Percentiles rank a stretch among this genome's conserved stretches.
Evolutionary conservation across 2,329 filamentous ascomycete species (phyloP).

Genomic region (Daldinia eschscholtzii): DNA sequence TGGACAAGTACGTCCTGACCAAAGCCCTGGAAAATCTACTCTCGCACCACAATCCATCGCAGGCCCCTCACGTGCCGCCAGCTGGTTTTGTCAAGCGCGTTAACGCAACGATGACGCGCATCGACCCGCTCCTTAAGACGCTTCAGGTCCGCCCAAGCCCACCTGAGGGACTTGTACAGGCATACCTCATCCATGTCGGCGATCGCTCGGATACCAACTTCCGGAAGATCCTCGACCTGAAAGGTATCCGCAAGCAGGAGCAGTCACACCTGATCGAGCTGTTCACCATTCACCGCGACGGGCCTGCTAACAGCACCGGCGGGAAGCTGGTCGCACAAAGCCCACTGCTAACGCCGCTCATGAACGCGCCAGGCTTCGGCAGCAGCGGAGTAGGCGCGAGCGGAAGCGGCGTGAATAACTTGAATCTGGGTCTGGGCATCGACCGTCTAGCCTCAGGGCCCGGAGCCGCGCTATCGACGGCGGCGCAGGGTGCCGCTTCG

Average conservation of each 20-base stretch:
- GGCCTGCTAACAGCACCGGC: slow-evolving; percentile 68
- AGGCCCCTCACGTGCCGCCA: slow-evolving; percentile 57
- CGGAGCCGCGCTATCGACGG: slow-evolving; percentile 53
- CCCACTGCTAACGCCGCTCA: slow-evolving; percentile 76
- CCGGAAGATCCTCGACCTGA: slow-evolving; percentile 94
- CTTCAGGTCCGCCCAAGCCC: slow-evolving; percentile 93
- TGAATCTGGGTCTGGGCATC: slow-evolving; percentile 28
- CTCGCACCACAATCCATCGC: slow-evolving; percentile 67
- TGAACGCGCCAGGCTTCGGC: slow-evolving; percentile 60
- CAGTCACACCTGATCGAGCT: slow-evolving; percentile 87
- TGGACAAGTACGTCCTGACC: slow-evolving; percentile 92
- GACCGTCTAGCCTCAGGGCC: slow-evolving; percentile 27
- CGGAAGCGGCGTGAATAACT: slow-evolving; percentile 59
- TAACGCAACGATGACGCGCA: slow-evolving; percentile 83
- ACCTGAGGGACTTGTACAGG: slow-evolving; percentile 93
- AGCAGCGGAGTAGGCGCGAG: slow-evolving; percentile 57
- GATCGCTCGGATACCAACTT: slow-evolving; percentile 96
- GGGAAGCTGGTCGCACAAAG: slow-evolving; percentile 78
- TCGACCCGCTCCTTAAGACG: slow-evolving; percentile 95
- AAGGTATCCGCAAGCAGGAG: slow-evolving; percentile 88
- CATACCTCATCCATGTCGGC: slow-evolving; percentile 96
- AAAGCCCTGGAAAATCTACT: slow-evolving; percentile 81
- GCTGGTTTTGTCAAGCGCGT: slow-evolving; percentile 86
- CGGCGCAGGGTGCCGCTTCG: slow-evolving; percentile 47
- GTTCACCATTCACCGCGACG: slow-evolving; percentile 83